Base-by-base conservation (phyloP, 352 stramenopile species). In the Globisporangium polare region DNA sequence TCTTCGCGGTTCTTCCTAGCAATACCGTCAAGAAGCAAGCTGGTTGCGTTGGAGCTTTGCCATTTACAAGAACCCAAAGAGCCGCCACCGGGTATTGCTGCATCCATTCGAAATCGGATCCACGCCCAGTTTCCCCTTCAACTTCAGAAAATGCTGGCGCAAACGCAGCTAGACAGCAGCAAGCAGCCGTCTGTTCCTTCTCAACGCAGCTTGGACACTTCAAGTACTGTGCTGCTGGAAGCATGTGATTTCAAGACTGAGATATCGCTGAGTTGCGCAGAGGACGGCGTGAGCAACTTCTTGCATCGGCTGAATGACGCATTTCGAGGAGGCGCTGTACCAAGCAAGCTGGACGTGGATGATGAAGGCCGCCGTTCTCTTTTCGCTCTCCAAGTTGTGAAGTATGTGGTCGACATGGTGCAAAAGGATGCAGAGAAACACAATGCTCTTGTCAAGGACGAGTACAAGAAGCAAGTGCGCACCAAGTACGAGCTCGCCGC, bases 11-110 rank as follows among this genome's bases (percentile, higher is more conserved):
- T 22, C 41, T 46, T 46, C 17, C 1, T 41, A 55, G 84, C 67
- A 2, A 88, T 92, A 51, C 78, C 82, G 2, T 89, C 69, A 42
- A 73, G 65, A n/a, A 77, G 76, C 68, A 92, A 91, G 49, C 67
- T 91, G 8, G 18, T 92, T 18, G 75, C 79, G 5, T 50, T 94
- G 6, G 82, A 94, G 33, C 54, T 94, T 12, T 90, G 82, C 26
- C 83, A 93, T 49, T 54, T 69, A 0, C 70, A 83, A 46, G 72
- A 89, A 29, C 56, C 75, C 0, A 79, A 77, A 35, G 78, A 88
- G 6, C 72, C 74, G 33, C 62, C 68, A 1, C 17, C 56, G 1
- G 66, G 74, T 5, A 60, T 77, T 17, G 71, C 75, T 0, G 53
- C 65, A 1, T 74, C 65, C 1, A 87, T 92, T 62, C 67, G 73